These are phyloP conservation scores for Paramecium primaurelia DNA, from an alignment of 73 alveolate species.

Conservation along the genomic window DNA sequence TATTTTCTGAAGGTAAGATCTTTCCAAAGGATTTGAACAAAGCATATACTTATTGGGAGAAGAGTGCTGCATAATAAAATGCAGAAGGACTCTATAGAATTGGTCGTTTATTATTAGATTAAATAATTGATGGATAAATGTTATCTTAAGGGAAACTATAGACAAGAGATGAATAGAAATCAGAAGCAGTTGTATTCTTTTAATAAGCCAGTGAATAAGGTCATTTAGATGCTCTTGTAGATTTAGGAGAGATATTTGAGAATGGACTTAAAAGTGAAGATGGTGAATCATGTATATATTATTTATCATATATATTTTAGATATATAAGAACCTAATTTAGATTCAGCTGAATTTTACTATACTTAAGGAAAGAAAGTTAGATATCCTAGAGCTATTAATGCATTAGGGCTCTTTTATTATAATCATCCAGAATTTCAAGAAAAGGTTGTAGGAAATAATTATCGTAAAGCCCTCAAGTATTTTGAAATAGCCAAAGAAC, in stretches of 20 bases:
- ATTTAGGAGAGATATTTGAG: constrained; percentile 32
- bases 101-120: constrained; percentile 19
- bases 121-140: background rate
- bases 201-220: constrained; percentile 15
- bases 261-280: background rate
- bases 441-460: background rate
- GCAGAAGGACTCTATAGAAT: constrained; percentile 21
- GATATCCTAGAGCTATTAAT: constrained; percentile 32
- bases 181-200: constrained; percentile 19
- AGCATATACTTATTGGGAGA: constrained; percentile 44
- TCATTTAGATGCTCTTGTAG: constrained; percentile 43
- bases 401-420: background rate
- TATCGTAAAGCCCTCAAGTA: constrained; percentile 1
- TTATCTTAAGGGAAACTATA: background rate
- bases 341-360: constrained; percentile 33
- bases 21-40: constrained; percentile 43
- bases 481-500: constrained; percentile 21
- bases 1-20: constrained; percentile 31
- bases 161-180: background rate
- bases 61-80: constrained; percentile 7
- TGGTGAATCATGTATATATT: background rate
- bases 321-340: background rate
- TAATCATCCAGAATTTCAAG: background rate
- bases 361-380: constrained; percentile 10
- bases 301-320: background rate